Evolutionary conservation across 1,284 basidiomycete species (phyloP).

Genomic region (Prillingera fragicola): DNA sequence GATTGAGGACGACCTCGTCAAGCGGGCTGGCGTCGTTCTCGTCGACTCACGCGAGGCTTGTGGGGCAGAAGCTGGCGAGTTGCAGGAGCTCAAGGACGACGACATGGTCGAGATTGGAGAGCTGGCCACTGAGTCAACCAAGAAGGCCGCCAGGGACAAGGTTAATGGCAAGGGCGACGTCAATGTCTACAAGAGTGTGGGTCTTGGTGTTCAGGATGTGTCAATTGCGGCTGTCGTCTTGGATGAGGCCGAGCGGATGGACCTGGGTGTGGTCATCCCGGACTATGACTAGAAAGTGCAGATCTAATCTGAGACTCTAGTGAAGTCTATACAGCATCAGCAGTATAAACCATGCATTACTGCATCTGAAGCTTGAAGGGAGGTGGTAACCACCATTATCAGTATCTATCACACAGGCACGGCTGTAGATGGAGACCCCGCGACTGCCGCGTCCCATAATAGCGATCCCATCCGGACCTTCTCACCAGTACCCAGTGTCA

Average conservation of each 20-base stretch:
- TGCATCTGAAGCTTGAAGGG: no score
- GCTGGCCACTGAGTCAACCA: slow-evolving; percentile 6
- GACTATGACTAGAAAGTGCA: slow-evolving; percentile 43
- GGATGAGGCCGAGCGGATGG: slow-evolving; percentile 31
- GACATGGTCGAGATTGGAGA: slow-evolving; percentile 12
- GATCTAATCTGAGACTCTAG: no score
- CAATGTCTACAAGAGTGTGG: slow-evolving; percentile 47
- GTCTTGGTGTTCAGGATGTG: slow-evolving; percentile 48
- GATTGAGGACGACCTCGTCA: slow-evolving; percentile 58
- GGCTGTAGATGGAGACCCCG: no score
- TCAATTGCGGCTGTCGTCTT: slow-evolving; percentile 43
- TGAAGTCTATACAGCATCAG: no score
- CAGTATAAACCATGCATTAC: no score
- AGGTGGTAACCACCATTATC: no score
- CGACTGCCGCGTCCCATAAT: no score
- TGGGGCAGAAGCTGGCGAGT: slow-evolving; percentile 66
- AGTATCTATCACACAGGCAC: no score
- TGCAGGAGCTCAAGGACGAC: slow-evolving; percentile 45
- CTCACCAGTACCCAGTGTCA: no score
- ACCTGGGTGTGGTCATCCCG: slow-evolving; percentile 31
- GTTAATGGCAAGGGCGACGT: slow-evolving; percentile 26
- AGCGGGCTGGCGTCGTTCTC: slow-evolving; percentile 54
- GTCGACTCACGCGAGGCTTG: slow-evolving; percentile 71
- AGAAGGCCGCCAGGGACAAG: neutral
- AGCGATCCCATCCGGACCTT: no score